Evolutionary conservation across 345 rosid species (phyloP).

Genomic region (Salix viminalis): DNA sequence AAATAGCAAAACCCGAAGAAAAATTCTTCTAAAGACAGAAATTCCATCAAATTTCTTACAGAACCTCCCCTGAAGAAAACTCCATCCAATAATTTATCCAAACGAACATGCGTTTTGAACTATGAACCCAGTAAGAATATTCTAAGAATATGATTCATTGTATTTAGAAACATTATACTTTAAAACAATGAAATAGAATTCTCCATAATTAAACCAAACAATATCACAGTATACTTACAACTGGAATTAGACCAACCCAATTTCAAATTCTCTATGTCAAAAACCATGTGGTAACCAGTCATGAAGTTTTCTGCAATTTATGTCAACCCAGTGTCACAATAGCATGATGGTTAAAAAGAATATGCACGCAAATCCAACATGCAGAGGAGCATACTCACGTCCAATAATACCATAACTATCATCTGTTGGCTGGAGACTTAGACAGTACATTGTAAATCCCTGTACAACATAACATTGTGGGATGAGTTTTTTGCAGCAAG

Average conservation of each 20-base stretch:
- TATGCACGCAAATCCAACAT: not conserved
- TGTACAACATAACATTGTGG: constrained; percentile 11
- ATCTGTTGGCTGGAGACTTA: constrained; percentile 55
- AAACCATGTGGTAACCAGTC: constrained; percentile 69
- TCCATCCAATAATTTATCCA: not conserved
- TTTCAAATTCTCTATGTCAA: constrained; percentile 75
- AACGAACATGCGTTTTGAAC: too few species aligned
- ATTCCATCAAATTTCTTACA: not conserved
- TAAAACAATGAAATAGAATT: not conserved
- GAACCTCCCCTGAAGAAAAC: not conserved
- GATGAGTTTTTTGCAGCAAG: not conserved
- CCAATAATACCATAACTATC: constrained; percentile 61
- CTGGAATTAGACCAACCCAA: constrained; percentile 77
- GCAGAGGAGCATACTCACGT: constrained; percentile 38
- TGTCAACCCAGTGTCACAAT: not conserved
- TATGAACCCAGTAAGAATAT: not conserved
- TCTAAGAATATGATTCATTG: not conserved
- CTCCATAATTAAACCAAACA: not conserved
- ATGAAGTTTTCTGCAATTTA: constrained; percentile 74
- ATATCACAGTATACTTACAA: constrained; percentile 43
- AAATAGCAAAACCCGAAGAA: not conserved
- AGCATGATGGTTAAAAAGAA: not conserved
- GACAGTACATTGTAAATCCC: constrained; percentile 57
- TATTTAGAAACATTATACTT: not conserved
- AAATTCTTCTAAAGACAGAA: not conserved